These are phyloP conservation scores for Chionographis japonica DNA, from an alignment of 106 monocot genomes.

Conservation along the genomic window DNA sequence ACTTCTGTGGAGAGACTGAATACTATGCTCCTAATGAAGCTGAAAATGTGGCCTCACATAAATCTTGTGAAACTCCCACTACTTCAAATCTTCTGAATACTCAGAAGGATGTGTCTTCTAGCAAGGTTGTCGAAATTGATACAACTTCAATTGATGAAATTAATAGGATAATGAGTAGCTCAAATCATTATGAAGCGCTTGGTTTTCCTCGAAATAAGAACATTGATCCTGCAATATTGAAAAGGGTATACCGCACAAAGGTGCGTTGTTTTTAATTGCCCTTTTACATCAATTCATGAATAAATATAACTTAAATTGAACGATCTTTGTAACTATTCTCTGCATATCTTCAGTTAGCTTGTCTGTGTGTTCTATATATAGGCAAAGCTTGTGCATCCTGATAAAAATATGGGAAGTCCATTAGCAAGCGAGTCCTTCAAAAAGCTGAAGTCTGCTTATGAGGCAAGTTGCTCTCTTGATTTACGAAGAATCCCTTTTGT, in stretches of 20 bases:
- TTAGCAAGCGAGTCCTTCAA: conserved; percentile 92
- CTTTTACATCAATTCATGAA: neutral
- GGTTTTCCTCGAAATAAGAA: conserved; percentile 36
- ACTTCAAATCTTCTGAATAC: conserved; percentile 24
- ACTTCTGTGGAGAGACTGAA: conserved; percentile 42
- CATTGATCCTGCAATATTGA: conserved; percentile 47
- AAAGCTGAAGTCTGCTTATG: conserved; percentile 93
- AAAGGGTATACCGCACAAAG: conserved; percentile 68
- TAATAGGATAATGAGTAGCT: conserved; percentile 59
- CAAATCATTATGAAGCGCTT: conserved; percentile 75
- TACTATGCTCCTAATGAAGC: conserved; percentile 41
- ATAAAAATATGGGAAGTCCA: conserved; percentile 95
- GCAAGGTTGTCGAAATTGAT: conserved; percentile 46
- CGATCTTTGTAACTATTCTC: no score
- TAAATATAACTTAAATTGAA: no score
- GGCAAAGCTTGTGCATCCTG: conserved; percentile 98
- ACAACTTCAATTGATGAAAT: conserved; percentile 58
- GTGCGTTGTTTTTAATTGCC: conserved; percentile 12
- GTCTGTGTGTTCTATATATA: conserved; percentile 20
- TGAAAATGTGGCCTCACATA: conserved; percentile 31
- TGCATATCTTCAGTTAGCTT: no score
- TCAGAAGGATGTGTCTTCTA: conserved; percentile 44
- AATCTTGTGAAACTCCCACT: conserved; percentile 27
- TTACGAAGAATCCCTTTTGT: neutral
- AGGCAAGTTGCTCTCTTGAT: conserved; percentile 44